phyloP scores from a whole-genome alignment of 257 asterid species.

The Nemophila menziesii region DNA sequence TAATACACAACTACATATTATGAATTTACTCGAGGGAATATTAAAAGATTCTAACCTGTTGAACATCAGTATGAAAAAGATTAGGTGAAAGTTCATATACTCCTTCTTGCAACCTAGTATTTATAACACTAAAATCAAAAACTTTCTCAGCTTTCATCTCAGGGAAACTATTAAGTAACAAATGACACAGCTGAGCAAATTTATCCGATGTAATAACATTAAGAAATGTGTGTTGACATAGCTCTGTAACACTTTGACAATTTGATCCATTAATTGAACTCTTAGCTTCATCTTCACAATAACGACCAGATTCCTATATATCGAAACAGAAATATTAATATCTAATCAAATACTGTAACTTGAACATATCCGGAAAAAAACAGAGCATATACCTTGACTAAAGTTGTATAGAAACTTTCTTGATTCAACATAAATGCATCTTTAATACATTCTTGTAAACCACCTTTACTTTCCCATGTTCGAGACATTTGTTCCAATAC shows the following conservation, averaged over 20 bases:
- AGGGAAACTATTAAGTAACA: conserved; percentile 43
- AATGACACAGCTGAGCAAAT: conserved; percentile 43
- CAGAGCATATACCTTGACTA: conserved; percentile 32
- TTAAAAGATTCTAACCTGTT: conserved; percentile 37
- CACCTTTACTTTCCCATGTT: conserved; percentile 39
- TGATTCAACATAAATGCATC: conserved; percentile 28
- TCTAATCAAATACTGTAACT: not conserved
- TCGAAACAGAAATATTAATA: conserved; percentile 5
- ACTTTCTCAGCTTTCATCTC: conserved; percentile 44
- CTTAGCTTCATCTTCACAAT: conserved; percentile 25
- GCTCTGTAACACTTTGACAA: conserved; percentile 23
- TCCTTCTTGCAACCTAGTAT: conserved; percentile 64
- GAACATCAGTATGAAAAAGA: conserved; percentile 63
- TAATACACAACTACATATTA: no score
- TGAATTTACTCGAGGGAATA: not conserved
- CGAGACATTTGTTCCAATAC: conserved; percentile 48
- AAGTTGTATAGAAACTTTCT: conserved; percentile 32
- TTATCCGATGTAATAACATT: conserved; percentile 51
- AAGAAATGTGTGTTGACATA: conserved; percentile 33
- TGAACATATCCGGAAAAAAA: conserved; percentile 4
- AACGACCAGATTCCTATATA: conserved; percentile 37
- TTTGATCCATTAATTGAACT: conserved; percentile 27
- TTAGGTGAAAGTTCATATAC: conserved; percentile 57
- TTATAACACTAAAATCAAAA: conserved; percentile 43
- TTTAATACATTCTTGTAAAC: conserved; percentile 36